A percentile compares a stretch with the other conserved stretches of the same genome.
Evolutionary conservation across 2,329 filamentous ascomycete species (phyloP).

Genomic region (Xylariomycetidae sp.): DNA sequence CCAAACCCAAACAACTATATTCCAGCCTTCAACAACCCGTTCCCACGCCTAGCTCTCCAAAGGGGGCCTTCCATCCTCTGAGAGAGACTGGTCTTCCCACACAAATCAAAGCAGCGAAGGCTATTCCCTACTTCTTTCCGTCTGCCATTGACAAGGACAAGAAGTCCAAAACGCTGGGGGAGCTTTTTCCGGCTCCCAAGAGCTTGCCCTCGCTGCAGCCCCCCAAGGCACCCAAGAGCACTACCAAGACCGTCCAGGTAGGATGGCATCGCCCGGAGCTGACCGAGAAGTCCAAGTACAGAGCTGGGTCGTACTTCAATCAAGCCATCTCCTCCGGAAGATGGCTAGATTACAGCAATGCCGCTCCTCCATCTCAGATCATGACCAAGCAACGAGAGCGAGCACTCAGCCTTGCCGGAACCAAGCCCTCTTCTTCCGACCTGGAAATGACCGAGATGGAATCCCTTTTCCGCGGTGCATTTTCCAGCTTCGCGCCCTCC

Average conservation of each 20-base stretch:
- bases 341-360: slow-evolving; percentile 67
- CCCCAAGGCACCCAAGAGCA: slow-evolving; percentile 66
- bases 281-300: slow-evolving; percentile 50
- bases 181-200: slow-evolving; percentile 66
- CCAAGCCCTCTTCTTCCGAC: slow-evolving; percentile 51
- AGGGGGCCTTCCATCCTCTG: slow-evolving; percentile 38
- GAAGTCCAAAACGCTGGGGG: slow-evolving; percentile 61
- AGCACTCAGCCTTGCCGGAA: slow-evolving; percentile 61
- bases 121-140: slow-evolving; percentile 44
- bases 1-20: slow-evolving; percentile 73
- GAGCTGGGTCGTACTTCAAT: slow-evolving; percentile 58
- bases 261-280: slow-evolving; percentile 51
- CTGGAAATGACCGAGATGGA: slow-evolving; percentile 65
- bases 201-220: slow-evolving; percentile 62
- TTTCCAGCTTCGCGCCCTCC: slow-evolving; percentile 74
- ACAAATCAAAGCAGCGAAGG: slow-evolving; percentile 66
- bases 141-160: slow-evolving; percentile 42
- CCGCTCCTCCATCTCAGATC: slow-evolving; percentile 48
- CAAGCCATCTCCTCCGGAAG: slow-evolving; percentile 62
- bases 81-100: slow-evolving; percentile 66
- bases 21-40: slow-evolving; percentile 68
- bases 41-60: slow-evolving; percentile 20
- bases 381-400: slow-evolving; percentile 67
- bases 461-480: slow-evolving; percentile 69
- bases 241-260: slow-evolving; percentile 57